phyloP scores from a whole-genome alignment of 2,329 filamentous ascomycete genomes.

The Cordyceps farinosa region DNA sequence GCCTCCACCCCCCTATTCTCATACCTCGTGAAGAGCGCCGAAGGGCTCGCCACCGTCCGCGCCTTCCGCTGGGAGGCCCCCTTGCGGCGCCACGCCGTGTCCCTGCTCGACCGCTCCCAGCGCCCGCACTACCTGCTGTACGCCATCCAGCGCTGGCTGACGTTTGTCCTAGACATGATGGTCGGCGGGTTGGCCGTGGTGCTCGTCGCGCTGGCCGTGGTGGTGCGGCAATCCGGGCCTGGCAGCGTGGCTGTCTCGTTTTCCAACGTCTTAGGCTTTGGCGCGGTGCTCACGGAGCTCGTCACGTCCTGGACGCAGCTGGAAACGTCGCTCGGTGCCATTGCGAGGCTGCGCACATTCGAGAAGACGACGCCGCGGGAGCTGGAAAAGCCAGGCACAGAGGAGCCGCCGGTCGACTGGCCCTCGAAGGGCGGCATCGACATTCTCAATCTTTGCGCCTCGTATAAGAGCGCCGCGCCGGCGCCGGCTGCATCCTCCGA shows the following conservation, averaged over 20 bases:
- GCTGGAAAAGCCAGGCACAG: background rate
- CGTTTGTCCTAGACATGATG: background rate
- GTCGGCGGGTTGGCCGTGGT: background rate
- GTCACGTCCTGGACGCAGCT: conserved; percentile 8
- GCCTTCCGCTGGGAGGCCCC: conserved; percentile 49
- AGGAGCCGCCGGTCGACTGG: background rate
- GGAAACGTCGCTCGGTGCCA: conserved; percentile 9
- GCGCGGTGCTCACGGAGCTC: background rate
- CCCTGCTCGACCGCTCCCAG: conserved; percentile 47
- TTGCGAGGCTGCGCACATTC: background rate
- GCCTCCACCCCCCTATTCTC: conserved; percentile 32
- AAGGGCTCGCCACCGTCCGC: conserved; percentile 44
- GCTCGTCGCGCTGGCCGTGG: conserved; percentile 1
- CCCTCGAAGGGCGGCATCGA: conserved; percentile 14
- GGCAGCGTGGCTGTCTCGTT: background rate
- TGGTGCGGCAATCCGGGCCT: background rate
- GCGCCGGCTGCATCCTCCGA: conserved; percentile 2
- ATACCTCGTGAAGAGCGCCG: conserved; percentile 38
- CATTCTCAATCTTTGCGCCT: background rate
- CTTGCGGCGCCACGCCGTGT: conserved; percentile 40
- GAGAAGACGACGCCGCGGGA: conserved; percentile 2
- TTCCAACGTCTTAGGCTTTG: background rate
- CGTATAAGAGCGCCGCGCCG: background rate
- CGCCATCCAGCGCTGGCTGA: conserved; percentile 4
- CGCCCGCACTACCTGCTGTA: conserved; percentile 46